Evolutionary conservation across 805 yeast species (phyloP), one percentile per base, ranked within the genome.

Genomic region (Ogataea henricii): DNA sequence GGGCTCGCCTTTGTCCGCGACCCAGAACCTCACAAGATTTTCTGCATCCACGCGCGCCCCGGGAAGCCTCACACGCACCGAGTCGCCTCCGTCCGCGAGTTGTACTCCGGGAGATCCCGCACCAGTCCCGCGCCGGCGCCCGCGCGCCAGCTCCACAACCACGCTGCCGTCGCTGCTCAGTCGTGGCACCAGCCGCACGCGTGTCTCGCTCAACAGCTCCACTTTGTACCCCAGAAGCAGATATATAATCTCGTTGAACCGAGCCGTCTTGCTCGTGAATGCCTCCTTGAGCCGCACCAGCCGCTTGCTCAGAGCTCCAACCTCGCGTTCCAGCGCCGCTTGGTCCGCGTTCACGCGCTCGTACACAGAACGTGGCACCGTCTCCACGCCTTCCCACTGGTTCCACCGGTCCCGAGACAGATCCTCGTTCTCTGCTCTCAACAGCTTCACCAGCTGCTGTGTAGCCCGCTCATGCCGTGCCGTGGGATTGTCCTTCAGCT

Each of bases 181-280:
- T 60, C 44, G 43, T 14, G 54, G 47, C 3, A 53, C 66, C 58
- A 83, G 68, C 66, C 85, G 71, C 57, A 85, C 71, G 70, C 79
- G 69, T 62, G 77, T 65, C 69, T 81, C 70, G 54, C 74, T 71
- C 61, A 82, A 65, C 53, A 88, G 83, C 59, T 87, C 95, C 20
- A 89, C 68, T 40, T 78, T 76, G 64, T 80, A 89, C 0, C 96
- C 96, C 43, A 90, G 73, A 23, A 85, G 73, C 4, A 83, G 72
- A 46, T 82, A 79, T 0, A 89, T 81, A 1, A 85, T 78, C 26
- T 83, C 81, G 30, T 89, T 70, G 43, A 87, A 83, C 58, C 87
- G 91, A 26, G 74, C 66, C n/a, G 92, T 82, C 61, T 87, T 86
- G 43, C 77, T 76, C 14, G 80, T 67, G 60, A 81, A 89, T 6